Conservation (phyloP, 768 basidiomycete species). For the Suillus bovinus region DNA sequence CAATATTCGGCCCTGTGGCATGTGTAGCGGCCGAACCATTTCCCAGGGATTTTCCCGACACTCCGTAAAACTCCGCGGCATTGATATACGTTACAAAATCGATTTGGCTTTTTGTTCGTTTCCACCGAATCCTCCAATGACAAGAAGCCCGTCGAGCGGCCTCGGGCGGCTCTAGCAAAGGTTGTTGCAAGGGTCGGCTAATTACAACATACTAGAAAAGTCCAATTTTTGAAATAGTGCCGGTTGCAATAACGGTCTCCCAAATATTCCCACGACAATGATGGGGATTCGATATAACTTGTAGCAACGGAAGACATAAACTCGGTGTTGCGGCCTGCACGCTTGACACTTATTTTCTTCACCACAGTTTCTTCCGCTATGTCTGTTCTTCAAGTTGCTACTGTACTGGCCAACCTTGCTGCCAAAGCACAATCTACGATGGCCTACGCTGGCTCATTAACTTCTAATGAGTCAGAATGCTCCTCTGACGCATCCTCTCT, state of each 20-base stretch:
- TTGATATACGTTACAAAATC: background rate
- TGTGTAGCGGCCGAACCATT: background rate
- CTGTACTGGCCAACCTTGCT: constrained; percentile 27
- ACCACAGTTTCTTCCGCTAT: constrained; percentile 22
- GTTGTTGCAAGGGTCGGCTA: constrained; percentile 5
- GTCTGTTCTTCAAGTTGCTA: constrained; percentile 27
- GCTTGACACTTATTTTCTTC: constrained; percentile 11
- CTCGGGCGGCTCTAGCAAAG: background rate
- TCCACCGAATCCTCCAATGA: constrained; percentile 2
- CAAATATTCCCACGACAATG: constrained; percentile 27
- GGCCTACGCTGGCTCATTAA: background rate
- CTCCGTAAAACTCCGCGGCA: background rate
- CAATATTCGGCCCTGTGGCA: background rate
- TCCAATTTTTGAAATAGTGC: background rate
- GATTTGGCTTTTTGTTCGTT: constrained; percentile 1
- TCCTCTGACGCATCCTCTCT: constrained; percentile 21
- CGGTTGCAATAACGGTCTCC: background rate
- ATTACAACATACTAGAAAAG: background rate
- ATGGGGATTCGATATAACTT: constrained; percentile 30
- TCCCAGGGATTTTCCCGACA: background rate
- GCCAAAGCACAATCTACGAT: constrained; percentile 17
- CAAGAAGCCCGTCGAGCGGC: background rate
- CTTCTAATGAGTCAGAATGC: constrained; percentile 13
- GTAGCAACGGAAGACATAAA: constrained; percentile 25
- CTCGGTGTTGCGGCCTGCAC: constrained; percentile 7